Base-by-base conservation (phyloP, 257 asterid genomes). In the Ballota nigra region DNA sequence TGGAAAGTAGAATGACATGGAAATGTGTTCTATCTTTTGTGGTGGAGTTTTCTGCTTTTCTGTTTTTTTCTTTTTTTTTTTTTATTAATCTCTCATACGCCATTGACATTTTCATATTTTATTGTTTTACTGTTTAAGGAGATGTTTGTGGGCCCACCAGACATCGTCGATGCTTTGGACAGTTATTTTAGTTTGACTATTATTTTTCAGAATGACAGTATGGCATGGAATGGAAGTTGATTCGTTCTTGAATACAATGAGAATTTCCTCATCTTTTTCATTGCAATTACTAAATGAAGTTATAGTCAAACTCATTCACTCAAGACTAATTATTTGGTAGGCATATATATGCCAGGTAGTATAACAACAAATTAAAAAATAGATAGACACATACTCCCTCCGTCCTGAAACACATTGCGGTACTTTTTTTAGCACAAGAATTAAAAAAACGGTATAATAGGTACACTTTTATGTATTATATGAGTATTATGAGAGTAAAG, bases 101-200 rank as follows among this genome's bases (percentile, higher is more conserved):
- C 79, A 75, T 62, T 62, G 71, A 75, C 71, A 61, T 3, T 60
- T 61, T 34, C 4, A 12, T 15, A 4, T 9, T 2, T 34, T 49
- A 8, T 7, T 33, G 6, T 13, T 1, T 0, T 12, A 4, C 15
- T 3, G 52, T 43, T 29, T 20, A 20, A 31, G 29, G 47, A 58
- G 61, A 63, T 33, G 45, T 23, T 56, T 28, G 33, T 29, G 56
- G 64, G 34, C 71, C n/a, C 77, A 16, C 77, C 71, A 31, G 57
- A 49, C 28, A 15, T 20, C 29, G 15, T 53, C 60, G 9, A 53
- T 53, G 60, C 13, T 52, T 16, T 49, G 51, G 16, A n/a, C n/a
- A 41, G 11, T 52, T 49, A 16, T 49, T 24, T 49, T 1, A 8
- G 28, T 20, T 52, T 52, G 24, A 18, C 19, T 52, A 52, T 51